Conservation (phyloP, 495 filamentous ascomycete genomes). For the Penicilliopsis zonata region DNA sequence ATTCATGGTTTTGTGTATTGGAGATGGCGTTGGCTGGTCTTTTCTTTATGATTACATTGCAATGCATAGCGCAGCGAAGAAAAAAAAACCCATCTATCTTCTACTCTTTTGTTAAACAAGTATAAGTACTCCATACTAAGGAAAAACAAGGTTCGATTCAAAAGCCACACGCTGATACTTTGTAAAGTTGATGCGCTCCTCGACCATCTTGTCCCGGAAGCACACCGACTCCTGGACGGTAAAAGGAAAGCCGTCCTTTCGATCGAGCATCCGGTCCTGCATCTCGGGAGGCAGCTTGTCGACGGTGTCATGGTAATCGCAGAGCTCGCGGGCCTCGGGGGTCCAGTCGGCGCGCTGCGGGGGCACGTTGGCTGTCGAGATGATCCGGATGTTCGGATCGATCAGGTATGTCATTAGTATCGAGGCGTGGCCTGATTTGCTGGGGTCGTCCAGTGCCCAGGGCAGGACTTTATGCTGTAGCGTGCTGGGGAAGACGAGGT, state of each 20-base stretch:
- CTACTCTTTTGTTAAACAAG: not conserved
- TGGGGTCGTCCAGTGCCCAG: conserved; percentile 33
- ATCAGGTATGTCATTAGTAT: conserved; percentile 41
- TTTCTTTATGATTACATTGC: conserved; percentile 6
- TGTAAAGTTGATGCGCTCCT: conserved; percentile 17
- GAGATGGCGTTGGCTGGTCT: conserved; percentile 2
- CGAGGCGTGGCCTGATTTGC: conserved; percentile 34
- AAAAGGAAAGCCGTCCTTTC: conserved; percentile 22
- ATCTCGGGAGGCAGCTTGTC: conserved; percentile 18
- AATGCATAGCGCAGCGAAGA: conserved; percentile 14
- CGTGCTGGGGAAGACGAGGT: conserved; percentile 21
- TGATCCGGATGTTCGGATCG: conserved; percentile 40
- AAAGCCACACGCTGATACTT: conserved; percentile 23
- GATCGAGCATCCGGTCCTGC: conserved; percentile 9
- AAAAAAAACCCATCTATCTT: not conserved
- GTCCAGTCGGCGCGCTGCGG: conserved; percentile 36
- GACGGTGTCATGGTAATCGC: conserved; percentile 4
- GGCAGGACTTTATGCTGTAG: conserved; percentile 35
- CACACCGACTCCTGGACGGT: conserved; percentile 20
- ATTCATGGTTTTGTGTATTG: conserved; percentile 5
- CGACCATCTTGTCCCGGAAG: conserved; percentile 10
- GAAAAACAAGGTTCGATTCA: conserved; percentile 15
- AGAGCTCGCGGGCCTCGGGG: conserved; percentile 6
- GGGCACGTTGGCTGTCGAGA: conserved; percentile 44
- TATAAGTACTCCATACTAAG: not conserved